A percentile compares a stretch with the other conserved stretches of the same genome.
phyloP scores from a whole-genome alignment of 1,284 basidiomycete genomes.

The Rhizoctonia solani region DNA sequence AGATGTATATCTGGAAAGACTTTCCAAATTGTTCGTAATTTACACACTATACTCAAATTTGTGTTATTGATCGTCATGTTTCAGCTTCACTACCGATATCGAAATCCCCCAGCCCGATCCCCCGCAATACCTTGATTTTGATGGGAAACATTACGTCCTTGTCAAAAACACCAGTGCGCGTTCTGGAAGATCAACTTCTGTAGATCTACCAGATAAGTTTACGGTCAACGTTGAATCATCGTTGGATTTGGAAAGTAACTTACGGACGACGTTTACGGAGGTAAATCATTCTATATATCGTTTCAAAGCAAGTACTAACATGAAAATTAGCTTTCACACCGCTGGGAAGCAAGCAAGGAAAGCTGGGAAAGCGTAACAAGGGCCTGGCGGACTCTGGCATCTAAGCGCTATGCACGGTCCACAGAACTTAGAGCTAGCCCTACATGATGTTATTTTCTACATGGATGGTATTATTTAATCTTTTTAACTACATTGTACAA shows the following conservation, averaged over 20 bases:
- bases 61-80: too few species aligned
- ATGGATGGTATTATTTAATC: too few species aligned
- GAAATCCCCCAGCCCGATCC: constrained; percentile 30
- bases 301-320: neutral
- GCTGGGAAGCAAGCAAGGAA: neutral
- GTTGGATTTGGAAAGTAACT: constrained; percentile 24
- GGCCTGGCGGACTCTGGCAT: constrained; percentile 5
- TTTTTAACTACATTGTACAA: neutral
- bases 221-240: neutral
- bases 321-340: neutral
- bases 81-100: constrained; percentile 20
- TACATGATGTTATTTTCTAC: too few species aligned
- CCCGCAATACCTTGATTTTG: constrained; percentile 2
- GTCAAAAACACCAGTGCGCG: constrained; percentile 22
- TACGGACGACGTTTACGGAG: constrained; percentile 1
- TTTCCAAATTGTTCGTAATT: constrained; percentile 19
- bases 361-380: neutral
- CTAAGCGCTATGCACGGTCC: neutral
- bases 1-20: neutral
- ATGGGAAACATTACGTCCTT: constrained; percentile 9
- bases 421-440: neutral
- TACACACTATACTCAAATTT: neutral
- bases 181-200: neutral
- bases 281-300: neutral
- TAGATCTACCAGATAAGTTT: neutral